Evolutionary conservation across 202 grass and related monocot genomes (phyloP), one percentile per base, ranked within the genome.

Genomic region (Digitaria exilis): DNA sequence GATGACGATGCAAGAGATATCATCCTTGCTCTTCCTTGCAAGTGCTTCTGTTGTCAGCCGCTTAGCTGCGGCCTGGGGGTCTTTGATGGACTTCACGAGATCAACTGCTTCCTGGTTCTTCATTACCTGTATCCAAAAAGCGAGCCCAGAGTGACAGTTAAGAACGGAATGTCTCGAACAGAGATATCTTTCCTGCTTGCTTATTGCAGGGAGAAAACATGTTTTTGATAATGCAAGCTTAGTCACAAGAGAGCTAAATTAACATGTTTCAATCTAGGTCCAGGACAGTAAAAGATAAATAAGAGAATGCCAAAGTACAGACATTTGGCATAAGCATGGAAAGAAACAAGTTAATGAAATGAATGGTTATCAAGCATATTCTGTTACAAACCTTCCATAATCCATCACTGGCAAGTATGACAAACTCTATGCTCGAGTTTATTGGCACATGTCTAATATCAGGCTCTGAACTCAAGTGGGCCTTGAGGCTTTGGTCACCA

Each of bases 401-500:
- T 76, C 96, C 96, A 84, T 99, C 96, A 54, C 96, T 99, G 68
- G 96, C 96, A 61, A 99, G 93, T 84, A 99, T 96, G 78, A 96
- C 89, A 41, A 99, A 99, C 68, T 99, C 91, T 72, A 96, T 94
- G 34, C 29, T 71, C 22, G 91, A 86, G 73, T 83, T 65, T 87
- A 99, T 89, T 17, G 89, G 96, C 61, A 96, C 88, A 91, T 91
- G 83, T 84, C 42, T 92, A 64, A 99, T 79, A 80, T 96, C 97
- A 82, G 97, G 97, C 69, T 99, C 97, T 5, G 93, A 96, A 86
- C 97, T 99, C 81, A 99, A 90, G 84, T 99, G 97, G 9, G 97
- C 94, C 88, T 94, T 90, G 42, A 99, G 91, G 75, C 97, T 99
- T 87, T 92, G 89, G 80, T 99, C 97, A 58, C 97, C 97, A 50